Base-by-base conservation (phyloP, 2,329 filamentous ascomycete species). In the Kalaharituber pfeilii region DNA sequence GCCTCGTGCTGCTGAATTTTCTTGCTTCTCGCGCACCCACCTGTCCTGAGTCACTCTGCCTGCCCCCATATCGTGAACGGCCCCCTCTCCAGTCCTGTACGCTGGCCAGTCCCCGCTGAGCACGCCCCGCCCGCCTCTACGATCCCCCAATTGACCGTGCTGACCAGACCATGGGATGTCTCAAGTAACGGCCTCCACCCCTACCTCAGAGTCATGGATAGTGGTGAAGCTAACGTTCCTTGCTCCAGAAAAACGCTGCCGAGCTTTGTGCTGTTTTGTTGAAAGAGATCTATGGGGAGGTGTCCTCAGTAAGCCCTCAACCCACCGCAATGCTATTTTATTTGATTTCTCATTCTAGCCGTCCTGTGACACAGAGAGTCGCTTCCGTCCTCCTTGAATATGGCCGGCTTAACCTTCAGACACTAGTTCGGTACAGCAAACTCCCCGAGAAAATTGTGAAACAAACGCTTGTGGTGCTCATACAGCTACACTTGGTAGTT, bases 221-320 rank as follows among this genome's bases (percentile, higher is more conserved):
- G n/a, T n/a, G n/a, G 50, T 24, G 60, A 82, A 79, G 79, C 78
- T 57, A 80, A 8, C 9, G 22, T 7, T 29, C 25, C 49, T 30
- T 18, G 18, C 13, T 11, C 24, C 54, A 44, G 25, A 47, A 86
- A 72, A 78, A 84, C 67, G 76, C 84, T 62, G 80, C 83, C 65
- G 86, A 95, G 77, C 84, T 96, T 66, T 94, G 86, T 73, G 78
- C 82, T 72, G 80, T 94, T 67, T 77, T 95, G 59, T 82, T 96
- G 60, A 81, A 87, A 66, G 87, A 95, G 67, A 76, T 85, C 56
- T 89, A 91, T 69, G 91, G 91, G 66, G 85, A 94, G 71, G 79
- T 96, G 56, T 86, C 87, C 59, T 86, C 86, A 67, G 89, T 95
- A 83, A 65, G 82, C 72, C 47, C 57, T 27, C 20, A 25, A 50